Percentiles rank a stretch among this genome's conserved stretches.
These are phyloP conservation scores for Neurospora cerealis DNA, from an alignment of 495 filamentous ascomycete genomes.

Conservation along the genomic window DNA sequence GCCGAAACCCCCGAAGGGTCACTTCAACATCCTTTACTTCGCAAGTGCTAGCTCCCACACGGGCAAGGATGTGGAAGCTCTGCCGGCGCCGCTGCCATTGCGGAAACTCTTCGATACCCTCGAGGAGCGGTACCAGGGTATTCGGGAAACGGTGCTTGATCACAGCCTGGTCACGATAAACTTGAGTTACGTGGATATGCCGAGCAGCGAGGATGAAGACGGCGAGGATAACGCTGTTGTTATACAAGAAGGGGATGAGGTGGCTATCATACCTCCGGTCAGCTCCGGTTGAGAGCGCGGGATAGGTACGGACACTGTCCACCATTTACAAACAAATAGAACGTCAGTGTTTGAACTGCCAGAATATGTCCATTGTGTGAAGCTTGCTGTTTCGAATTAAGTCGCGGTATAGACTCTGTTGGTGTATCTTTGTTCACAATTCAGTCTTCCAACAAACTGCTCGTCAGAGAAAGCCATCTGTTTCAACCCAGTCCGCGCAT, in stretches of 20 bases:
- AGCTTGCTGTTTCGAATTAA: background rate
- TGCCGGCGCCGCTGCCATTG: conserved; percentile 65
- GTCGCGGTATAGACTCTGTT: background rate
- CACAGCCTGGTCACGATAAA: conserved; percentile 82
- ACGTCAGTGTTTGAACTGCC: conserved; percentile 10
- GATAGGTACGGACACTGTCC: background rate
- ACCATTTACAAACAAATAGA: conserved; percentile 8
- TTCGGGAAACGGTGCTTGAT: conserved; percentile 57
- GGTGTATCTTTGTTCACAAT: background rate
- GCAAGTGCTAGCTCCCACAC: conserved; percentile 69
- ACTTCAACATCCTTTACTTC: conserved; percentile 84
- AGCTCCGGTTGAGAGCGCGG: conserved; percentile 54
- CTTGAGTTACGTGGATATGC: conserved; percentile 75
- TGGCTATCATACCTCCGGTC: conserved; percentile 94
- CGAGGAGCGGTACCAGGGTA: conserved; percentile 75
- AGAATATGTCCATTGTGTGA: background rate
- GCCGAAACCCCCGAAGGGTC: conserved; percentile 36
- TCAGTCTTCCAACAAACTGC: background rate
- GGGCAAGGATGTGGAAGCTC: conserved; percentile 53
- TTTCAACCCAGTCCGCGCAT: background rate
- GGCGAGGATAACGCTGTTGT: conserved; percentile 29
- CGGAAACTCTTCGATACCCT: conserved; percentile 55
- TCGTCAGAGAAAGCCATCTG: background rate
- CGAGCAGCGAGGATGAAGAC: conserved; percentile 29
- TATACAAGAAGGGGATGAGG: conserved; percentile 75